phyloP scores from a whole-genome alignment of 176 grass and related monocot genomes.

The Dendrocalamus sinicus region DNA sequence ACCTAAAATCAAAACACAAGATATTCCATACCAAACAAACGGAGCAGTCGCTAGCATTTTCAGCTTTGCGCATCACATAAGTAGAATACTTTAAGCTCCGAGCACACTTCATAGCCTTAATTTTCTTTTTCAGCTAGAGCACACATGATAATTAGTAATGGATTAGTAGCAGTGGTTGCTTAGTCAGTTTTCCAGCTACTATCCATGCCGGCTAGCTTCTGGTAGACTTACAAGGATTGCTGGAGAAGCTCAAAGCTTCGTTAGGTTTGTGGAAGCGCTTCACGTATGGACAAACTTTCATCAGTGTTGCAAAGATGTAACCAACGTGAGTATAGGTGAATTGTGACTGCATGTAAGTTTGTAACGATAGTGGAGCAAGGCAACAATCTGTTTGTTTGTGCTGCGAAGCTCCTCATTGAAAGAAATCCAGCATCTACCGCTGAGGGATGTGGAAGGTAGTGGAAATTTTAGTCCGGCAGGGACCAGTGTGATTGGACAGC shows the following conservation, averaged over 20 bases:
- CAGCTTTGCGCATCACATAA: background rate
- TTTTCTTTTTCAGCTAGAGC: background rate
- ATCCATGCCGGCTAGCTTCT: background rate
- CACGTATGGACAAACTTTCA: background rate
- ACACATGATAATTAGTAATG: background rate
- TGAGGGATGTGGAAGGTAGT: background rate
- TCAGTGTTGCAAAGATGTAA: background rate
- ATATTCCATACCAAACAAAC: background rate
- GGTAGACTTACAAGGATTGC: background rate
- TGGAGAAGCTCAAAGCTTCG: background rate
- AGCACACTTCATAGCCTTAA: background rate
- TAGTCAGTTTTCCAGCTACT: background rate
- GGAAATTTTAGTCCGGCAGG: background rate
- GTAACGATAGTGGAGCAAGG: background rate
- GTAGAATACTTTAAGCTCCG: background rate
- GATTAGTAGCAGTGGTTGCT: background rate
- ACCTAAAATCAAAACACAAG: background rate
- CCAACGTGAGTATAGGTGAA: background rate
- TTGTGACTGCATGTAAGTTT: background rate
- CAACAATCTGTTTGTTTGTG: background rate
- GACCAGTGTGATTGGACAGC: background rate
- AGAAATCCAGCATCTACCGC: background rate
- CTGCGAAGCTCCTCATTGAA: background rate
- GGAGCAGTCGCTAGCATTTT: slow-evolving; percentile 3
- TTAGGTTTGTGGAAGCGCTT: background rate